phyloP scores from a whole-genome alignment of 2,329 filamentous ascomycete genomes.

The Phoma sp. region DNA sequence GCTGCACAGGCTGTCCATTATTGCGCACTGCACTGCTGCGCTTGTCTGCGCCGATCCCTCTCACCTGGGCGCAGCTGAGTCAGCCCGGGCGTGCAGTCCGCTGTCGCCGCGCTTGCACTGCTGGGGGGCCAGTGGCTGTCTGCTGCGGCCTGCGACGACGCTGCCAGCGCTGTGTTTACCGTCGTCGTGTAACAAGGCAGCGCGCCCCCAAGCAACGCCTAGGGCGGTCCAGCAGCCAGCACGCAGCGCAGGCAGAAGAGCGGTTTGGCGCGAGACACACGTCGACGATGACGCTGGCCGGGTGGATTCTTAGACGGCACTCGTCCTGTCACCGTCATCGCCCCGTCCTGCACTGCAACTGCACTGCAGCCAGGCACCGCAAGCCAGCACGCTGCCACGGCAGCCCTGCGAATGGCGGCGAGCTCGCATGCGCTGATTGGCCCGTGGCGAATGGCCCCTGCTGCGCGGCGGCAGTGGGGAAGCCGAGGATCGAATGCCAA shows the following conservation, averaged over 20 bases:
- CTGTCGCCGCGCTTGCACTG: too few species aligned
- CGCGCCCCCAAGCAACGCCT: constrained; percentile 4
- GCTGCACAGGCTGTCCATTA: constrained; percentile 5
- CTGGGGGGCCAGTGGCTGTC: too few species aligned
- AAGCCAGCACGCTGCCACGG: not conserved
- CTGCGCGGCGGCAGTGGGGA: not conserved
- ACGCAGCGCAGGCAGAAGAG: not conserved
- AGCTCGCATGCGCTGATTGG: too few species aligned
- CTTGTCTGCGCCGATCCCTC: constrained; percentile 3
- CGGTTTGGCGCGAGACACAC: not conserved
- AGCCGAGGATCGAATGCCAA: not conserved
- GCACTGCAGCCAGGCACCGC: not conserved
- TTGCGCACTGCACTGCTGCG: not conserved
- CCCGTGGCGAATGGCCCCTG: too few species aligned
- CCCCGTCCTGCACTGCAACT: not conserved
- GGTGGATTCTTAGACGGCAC: not conserved
- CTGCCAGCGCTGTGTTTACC: too few species aligned
- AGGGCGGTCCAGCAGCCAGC: not conserved
- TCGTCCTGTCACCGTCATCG: too few species aligned
- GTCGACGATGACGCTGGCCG: not conserved
- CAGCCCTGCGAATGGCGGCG: not conserved
- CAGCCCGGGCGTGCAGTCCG: too few species aligned
- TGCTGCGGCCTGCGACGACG: not conserved
- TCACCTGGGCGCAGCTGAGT: constrained; percentile 2
- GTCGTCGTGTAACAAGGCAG: constrained; percentile 8